Evolutionary conservation across 1,139 yeast species (phyloP), one percentile per base, ranked within the genome.

Genomic region (Nakaseomyces glabratus): DNA sequence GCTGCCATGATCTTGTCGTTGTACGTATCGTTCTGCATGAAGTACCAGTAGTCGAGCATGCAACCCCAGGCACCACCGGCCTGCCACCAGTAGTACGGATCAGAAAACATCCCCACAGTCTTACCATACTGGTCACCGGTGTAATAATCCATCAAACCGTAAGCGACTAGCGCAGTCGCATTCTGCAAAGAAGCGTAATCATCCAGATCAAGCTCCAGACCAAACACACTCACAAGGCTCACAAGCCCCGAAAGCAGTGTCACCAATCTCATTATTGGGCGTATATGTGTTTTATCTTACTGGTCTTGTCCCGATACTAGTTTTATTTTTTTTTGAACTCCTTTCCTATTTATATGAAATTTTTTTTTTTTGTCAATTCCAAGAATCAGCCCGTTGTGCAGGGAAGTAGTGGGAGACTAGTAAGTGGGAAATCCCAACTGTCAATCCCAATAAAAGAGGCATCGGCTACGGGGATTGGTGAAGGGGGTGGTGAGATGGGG

Each of bases 1-100:
- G 93, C 82, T 37, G 69, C 63, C 52, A 71, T 71, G 40, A 85
- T 69, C 22, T 68, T 46, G 19, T 69, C 70, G 26, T 69, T 76
- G 50, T 71, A 81, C 0, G 90, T 74, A 48, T 73, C 76, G 54
- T 85, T 78, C 33, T 81, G 72, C 65, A 84, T 74, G 52, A 68
- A 77, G 51, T 57, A 78, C 62, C 84, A 71, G 57, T 76, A 81
- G 57, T 86, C 95, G 31, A 86, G 60, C 68, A 88, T 66, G 14
- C 82, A 69, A 4, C 95, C 94, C 84, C 86, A 84, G 4, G 94
- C 96, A 45, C 93, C 95, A 52, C 97, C 97, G 22, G 95, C 95
- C 63, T 86, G 90, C 96, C 96, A 86, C 96, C 96, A 88, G 66
- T 86, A 88, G 67, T 86, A 86, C 1, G 96, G 96, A 55, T 63